Evolutionary conservation across 139 green algal genomes (phyloP).

Genomic region (Micractinium conductrix): DNA sequence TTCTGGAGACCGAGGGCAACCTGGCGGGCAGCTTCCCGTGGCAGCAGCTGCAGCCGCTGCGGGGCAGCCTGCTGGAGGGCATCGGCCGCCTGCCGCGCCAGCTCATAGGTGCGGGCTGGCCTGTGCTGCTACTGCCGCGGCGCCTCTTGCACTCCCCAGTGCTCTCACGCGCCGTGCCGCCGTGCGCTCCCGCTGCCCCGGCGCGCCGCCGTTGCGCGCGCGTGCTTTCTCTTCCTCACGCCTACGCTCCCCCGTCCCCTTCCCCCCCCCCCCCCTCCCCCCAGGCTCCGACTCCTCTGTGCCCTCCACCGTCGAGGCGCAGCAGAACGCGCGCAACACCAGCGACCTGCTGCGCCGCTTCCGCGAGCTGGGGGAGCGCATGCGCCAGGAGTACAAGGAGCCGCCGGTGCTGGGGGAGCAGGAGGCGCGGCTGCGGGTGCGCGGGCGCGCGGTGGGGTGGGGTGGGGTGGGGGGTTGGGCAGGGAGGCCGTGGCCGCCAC

Average conservation of each 20-base stretch:
- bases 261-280: no score
- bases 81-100: conserved; percentile 74
- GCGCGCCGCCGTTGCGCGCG: no score
- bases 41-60: conserved; percentile 66
- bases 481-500: no score
- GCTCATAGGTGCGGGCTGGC: conserved; percentile 57
- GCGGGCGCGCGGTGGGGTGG: no score
- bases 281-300: conserved; percentile 61
- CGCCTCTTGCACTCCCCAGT: no score
- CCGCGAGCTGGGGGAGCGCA: conserved; percentile 68
- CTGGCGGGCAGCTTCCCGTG: conserved; percentile 66
- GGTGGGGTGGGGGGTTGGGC: no score
- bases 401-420: conserved; percentile 45
- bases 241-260: neutral
- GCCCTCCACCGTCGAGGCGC: conserved; percentile 69
- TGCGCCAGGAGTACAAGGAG: conserved; percentile 47
- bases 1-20: conserved; percentile 80
- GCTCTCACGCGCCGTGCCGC: no score
- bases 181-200: no score
- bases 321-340: conserved; percentile 63
- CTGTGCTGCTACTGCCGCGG: neutral
- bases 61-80: conserved; percentile 75
- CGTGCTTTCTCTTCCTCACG: no score
- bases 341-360: conserved; percentile 77
- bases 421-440: conserved; percentile 49